Evolutionary conservation across 495 filamentous ascomycete genomes (phyloP), one percentile per base, ranked within the genome.

Genomic region (Xylaria palmicola): DNA sequence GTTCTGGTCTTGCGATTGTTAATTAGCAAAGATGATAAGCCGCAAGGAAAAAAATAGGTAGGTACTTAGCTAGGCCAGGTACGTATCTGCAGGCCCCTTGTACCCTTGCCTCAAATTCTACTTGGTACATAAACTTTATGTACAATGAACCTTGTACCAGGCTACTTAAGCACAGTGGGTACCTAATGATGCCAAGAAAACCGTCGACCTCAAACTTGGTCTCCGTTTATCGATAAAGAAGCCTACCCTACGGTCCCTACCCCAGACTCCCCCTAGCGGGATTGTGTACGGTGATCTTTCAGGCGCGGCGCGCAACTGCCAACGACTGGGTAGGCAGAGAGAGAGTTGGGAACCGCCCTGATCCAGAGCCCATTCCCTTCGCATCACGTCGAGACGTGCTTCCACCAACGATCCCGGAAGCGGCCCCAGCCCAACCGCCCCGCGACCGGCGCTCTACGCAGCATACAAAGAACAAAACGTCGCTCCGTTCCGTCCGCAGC

Each of bases 241-340:
- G n/a, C n/a, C n/a, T n/a, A n/a, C n/a, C n/a, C n/a, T n/a, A n/a
- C n/a, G n/a, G n/a, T n/a, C n/a, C n/a, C n/a, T n/a, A n/a, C n/a
- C n/a, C n/a, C n/a, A n/a, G n/a, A n/a, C n/a, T n/a, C n/a, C n/a
- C n/a, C n/a, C n/a, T n/a, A n/a, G n/a, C n/a, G n/a, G n/a, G n/a
- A n/a, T n/a, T 47, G 36, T 13, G 30, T 6, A 57, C 6, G 17
- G 29, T 37, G 47, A 59, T 22, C 56, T 44, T 34, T 40, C 57
- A 60, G 37, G 49, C 57, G 57, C 60, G 52, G 54, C 41, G 36
- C 44, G 34, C 54, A 50, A 45, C 30, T 3, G 36, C 20, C 34
- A 4, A 17, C 6, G 5, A 20, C 17, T 26, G n/a, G n/a, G 15
- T 9, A 50, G 12, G n/a, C n/a, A n/a, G n/a, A n/a, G 17, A 51